Evolutionary conservation across 164 flowering plant genomes (phyloP), one percentile per base, ranked within the genome.

Genomic region (Vitis riparia): DNA sequence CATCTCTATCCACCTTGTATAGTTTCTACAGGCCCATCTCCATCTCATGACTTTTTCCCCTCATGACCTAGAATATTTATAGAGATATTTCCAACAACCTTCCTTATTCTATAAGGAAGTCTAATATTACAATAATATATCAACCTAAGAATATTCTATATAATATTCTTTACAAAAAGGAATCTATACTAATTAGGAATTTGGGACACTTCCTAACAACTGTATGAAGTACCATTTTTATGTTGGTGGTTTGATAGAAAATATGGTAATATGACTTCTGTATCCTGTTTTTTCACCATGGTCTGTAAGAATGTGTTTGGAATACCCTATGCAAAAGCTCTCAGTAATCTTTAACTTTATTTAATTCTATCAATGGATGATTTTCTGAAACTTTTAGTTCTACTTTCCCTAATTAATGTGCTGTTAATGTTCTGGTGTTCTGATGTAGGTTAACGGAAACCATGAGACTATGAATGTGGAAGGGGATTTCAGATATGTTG

Each of bases 401-500:
- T 37, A 37, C 44, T 37, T 23, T 23, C 5, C 2, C 29, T 2
- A 16, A 10, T 68, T n/a, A 44, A 2, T 61, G 14, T 12, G 60
- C 44, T 58, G 55, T 23, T 55, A 7, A 44, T 63, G 53, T 11
- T 51, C 55, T 62, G 57, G 16, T 30, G 11, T 49, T 14, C 14
- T 62, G 55, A n/a, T 67, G 2, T 30, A 92, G 99, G 85, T 95
- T n/a, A 91, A 92, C 68, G 99, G 99, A 55, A 95, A 95, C 74
- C 99, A 95, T 68, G 99, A 92, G 80, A 91, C 98, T 58, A 92
- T 95, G 94, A 95, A 92, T 72, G 94, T 95, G 23, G 98, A 91
- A 82, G 99, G 98, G 51, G 99, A 95, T 79, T 95, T 83, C 70
- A 83, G 99, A 78, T 95, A 86, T 81, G 99, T 92, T 67, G 89